Evolutionary conservation across 495 filamentous ascomycete species (phyloP), one percentile per base, ranked within the genome.

Genomic region (Neurospora hispaniola): DNA sequence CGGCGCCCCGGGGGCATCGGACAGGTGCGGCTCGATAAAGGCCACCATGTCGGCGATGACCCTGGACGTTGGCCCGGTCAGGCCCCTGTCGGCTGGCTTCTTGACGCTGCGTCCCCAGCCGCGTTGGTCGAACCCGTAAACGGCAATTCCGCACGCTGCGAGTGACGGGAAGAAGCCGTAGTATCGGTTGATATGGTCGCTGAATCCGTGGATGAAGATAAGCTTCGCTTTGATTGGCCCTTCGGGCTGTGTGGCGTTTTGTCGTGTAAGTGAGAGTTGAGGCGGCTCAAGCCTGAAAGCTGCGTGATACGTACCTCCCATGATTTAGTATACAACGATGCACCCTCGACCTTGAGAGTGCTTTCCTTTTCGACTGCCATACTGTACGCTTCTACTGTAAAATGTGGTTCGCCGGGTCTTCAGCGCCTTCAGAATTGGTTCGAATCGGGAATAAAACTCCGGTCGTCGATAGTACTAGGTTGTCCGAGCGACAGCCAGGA

Each of bases 121-220:
- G 73, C 93, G 89, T 82, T 97, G 94, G 80, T 97, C 94, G 76
- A 94, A 90, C 73, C 88, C 87, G 78, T 88, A 85, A 59, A 92
- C 88, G 76, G 89, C 88, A 76, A 97, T 91, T 69, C 91, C 92
- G 38, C 86, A 86, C n/a, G 84, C 80, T 27, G 92, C 91, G 59
- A 97, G 87, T 1, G 78, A 78, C 18, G 87, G 80, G 79, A 94
- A 95, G 75, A 97, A 86, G 71, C 81, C 82, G 76, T 88, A 84
- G 80, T 94, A 94, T 23, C 87, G 86, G 80, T 93, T 90, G 80
- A 90, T 85, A 78, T 97, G 94, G 82, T 97, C 94, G 75, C 88
- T 91, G 86, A 93, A 97, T 74, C 94, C 94, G 82, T 97, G 94
- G 73, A 97, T 80, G 78, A 94, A 90, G 73, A 94, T 85, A 23